Conservation (phyloP, 306 rosid genomes). For the Abrus pulchellus region DNA sequence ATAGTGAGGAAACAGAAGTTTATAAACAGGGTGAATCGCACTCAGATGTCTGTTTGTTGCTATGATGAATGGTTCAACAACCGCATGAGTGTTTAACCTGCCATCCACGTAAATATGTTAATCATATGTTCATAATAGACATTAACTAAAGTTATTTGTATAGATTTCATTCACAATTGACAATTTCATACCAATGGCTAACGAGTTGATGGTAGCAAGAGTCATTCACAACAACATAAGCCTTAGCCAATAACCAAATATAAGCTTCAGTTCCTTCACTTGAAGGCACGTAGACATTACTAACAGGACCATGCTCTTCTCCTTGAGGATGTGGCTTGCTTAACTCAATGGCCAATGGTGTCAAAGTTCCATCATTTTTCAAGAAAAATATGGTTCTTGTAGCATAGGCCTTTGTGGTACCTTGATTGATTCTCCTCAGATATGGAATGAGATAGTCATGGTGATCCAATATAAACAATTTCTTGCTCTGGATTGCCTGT, state of each 20-base stretch:
- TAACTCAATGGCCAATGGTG: slow-evolving; percentile 75
- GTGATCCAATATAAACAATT: slow-evolving; percentile 71
- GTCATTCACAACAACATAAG: slow-evolving; percentile 72
- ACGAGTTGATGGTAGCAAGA: slow-evolving; percentile 68
- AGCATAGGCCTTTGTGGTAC: slow-evolving; percentile 62
- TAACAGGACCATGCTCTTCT: slow-evolving; percentile 59
- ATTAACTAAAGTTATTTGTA: neutral
- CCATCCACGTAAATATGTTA: neutral
- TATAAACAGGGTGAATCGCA: slow-evolving; percentile 54
- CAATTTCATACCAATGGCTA: slow-evolving; percentile 65
- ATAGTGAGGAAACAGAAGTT: slow-evolving; percentile 51
- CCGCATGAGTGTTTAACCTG: slow-evolving; percentile 84
- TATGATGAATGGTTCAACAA: slow-evolving; percentile 67
- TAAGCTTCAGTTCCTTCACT: slow-evolving; percentile 61
- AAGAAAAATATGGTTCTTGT: slow-evolving; percentile 74
- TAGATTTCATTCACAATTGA: neutral
- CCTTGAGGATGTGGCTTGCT: slow-evolving; percentile 75
- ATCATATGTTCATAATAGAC: neutral
- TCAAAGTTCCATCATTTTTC: slow-evolving; percentile 73
- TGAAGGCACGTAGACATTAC: slow-evolving; percentile 63
- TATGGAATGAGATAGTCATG: slow-evolving; percentile 75
- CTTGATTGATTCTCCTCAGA: slow-evolving; percentile 62
- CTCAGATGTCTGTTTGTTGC: slow-evolving; percentile 57
- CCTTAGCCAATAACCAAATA: slow-evolving; percentile 77
- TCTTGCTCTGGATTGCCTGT: slow-evolving; percentile 65